Evolutionary conservation across 495 filamentous ascomycete species (phyloP), one percentile per base, ranked within the genome.

Genomic region (Lindgomyces ingoldianus): DNA sequence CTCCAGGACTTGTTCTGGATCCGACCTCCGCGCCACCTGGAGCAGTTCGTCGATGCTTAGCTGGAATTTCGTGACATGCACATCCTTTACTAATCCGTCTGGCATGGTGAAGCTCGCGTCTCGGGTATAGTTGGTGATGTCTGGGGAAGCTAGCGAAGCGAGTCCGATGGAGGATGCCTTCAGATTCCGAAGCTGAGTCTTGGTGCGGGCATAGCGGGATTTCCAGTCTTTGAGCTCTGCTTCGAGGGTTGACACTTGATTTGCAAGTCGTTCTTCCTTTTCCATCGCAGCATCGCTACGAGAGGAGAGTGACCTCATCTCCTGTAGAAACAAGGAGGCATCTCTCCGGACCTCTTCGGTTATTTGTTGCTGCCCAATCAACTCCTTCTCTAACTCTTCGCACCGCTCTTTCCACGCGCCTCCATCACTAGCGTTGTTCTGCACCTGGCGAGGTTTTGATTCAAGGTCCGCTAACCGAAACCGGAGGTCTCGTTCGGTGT

Each of bases 41-140:
- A 98, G 80, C 4, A 98, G 83, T 70, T 97, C 94, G 71, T 98
- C 94, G 60, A 98, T 89, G 16, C 92, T 85, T 65, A 97, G 88
- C 73, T 98, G 94, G 81, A 96, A 98, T 65, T 90, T 91, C 36
- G 94, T 96, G 48, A 98, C 85, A 76, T 96, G 88, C 21, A 96
- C 84, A 75, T 96, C 93, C 75, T 88, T 90, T 49, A 98, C 85
- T 24, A 93, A 72, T 1, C 94, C 94, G 51, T 89, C 81, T 10
- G 84, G 80, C 60, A 88, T 81, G 21, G 87, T 81, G 65, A 96
- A 85, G 12, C 86, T 87, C 58, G 85, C 85, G 55, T 93, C 88
- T 53, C 85, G 85, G 39, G 85, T 79, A 52, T 85, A 79, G 56
- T 84, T 79, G 58, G 77, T 80, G 3, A 83, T 84, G 64, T 93